These are phyloP conservation scores for Phoma herbarum DNA, from an alignment of 2,329 filamentous ascomycete genomes.

Conservation along the genomic window DNA sequence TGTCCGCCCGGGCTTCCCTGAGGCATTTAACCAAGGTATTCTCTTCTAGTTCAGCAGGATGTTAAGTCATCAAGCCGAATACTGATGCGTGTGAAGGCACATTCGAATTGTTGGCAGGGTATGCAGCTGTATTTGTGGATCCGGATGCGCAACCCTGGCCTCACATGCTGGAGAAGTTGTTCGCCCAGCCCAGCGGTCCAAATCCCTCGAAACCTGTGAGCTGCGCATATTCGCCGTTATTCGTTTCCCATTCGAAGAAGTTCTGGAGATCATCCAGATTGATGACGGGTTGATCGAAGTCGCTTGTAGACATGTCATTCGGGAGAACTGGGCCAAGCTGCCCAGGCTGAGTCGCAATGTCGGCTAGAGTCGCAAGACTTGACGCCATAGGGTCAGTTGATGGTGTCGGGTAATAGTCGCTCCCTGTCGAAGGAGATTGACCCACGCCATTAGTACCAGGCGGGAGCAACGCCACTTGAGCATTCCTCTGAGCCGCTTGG, in stretches of 20 bases:
- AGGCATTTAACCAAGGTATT: too few relatives aligned
- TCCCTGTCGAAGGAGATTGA: constrained; percentile 19
- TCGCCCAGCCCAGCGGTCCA: constrained; percentile 42
- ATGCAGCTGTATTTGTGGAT: background rate
- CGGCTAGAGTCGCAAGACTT: constrained; percentile 22
- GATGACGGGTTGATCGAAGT: constrained; percentile 41
- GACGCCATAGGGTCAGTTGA: constrained; percentile 10
- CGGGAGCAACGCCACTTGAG: constrained; percentile 26
- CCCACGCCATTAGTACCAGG: constrained; percentile 19
- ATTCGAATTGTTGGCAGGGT: background rate
- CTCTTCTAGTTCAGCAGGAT: too few relatives aligned
- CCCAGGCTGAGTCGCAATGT: constrained; percentile 21
- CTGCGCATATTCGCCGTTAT: constrained; percentile 36
- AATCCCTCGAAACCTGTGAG: constrained; percentile 42
- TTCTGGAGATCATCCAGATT: constrained; percentile 46
- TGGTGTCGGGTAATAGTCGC: constrained; percentile 25
- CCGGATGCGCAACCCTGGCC: background rate
- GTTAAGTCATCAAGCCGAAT: too few relatives aligned
- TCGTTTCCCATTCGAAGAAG: constrained; percentile 45
- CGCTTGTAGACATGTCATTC: constrained; percentile 20
- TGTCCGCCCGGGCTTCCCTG: too few relatives aligned
- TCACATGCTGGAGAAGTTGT: constrained; percentile 41
- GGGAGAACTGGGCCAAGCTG: constrained; percentile 25
- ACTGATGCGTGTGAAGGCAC: too few relatives aligned
- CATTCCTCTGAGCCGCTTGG: constrained; percentile 20